Conservation (phyloP, 176 grass and related monocot species). For the Carex pumila region DNA sequence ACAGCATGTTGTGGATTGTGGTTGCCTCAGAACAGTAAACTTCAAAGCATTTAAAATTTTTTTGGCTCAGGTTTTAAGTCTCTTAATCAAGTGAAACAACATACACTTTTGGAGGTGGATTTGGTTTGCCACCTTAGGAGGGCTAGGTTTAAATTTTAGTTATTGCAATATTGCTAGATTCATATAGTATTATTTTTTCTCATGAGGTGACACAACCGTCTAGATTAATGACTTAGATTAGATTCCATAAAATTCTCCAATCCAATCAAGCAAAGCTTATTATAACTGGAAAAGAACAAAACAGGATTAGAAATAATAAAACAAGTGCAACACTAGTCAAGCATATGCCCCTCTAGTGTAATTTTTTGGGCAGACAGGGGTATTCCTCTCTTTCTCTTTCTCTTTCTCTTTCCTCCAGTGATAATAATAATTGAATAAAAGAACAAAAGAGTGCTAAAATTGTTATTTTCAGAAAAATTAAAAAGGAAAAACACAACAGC, state of each 20-base stretch:
- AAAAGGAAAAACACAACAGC: constrained; percentile 12
- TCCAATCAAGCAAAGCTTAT: not conserved
- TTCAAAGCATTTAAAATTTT: not conserved
- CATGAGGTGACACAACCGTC: constrained; percentile 12
- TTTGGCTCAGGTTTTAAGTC: not conserved
- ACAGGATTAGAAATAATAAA: not conserved
- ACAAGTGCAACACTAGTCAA: constrained; percentile 16
- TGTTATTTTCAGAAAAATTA: constrained; percentile 14
- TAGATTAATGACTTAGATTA: constrained; percentile 12
- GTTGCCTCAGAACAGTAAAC: not conserved
- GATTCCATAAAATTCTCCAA: constrained; percentile 22
- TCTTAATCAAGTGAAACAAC: not conserved
- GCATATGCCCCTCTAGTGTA: not conserved
- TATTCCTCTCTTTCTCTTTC: not conserved
- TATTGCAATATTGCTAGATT: constrained; percentile 12
- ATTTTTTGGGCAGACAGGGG: constrained; percentile 18
- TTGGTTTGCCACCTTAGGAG: constrained; percentile 17
- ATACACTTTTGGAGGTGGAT: constrained; percentile 18
- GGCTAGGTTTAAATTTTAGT: not conserved
- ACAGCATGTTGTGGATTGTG: not conserved
- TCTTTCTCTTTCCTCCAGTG: not conserved
- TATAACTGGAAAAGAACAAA: constrained; percentile 1
- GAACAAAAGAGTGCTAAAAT: constrained; percentile 3
- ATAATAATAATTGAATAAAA: not conserved
- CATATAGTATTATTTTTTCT: not conserved